Evolutionary conservation across 2,329 filamentous ascomycete genomes (phyloP), one percentile per base, ranked within the genome.

Genomic region (Xylaria digitata): DNA sequence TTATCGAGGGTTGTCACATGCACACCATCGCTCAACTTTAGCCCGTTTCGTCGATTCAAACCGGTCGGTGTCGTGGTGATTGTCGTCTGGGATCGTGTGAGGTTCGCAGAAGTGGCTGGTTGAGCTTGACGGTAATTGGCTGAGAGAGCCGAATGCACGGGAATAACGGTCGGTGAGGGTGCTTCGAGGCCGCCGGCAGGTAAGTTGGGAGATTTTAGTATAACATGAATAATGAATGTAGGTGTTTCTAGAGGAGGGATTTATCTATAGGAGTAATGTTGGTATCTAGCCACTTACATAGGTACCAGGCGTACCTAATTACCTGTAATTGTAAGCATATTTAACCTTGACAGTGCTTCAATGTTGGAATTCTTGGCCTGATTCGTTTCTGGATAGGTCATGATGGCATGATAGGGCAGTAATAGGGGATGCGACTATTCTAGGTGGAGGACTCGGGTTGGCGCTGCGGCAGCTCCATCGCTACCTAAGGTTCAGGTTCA

Each of bases 1-100:
- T 61, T 58, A 65, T 62, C 67, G 56, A 61, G 48, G 30, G 63
- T 45, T 34, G 68, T 73, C 73, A 73, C 71, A 75, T 75, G 71
- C 69, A 69, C 71, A 62, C 62, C 66, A 64, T 32, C 34, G n/a
- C 57, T 53, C 65, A 62, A 66, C 67, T 61, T 62, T 68, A 68
- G 67, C 68, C 65, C 58, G 48, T 61, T 68, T 67, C 59, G 66
- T 70, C 60, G 53, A 61, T n/a, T 62, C 56, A 54, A 59, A 34
- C 48, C 55, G 58, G 40, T 45, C 46, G 50, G 57, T 49, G 32
- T 48, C 34, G 67, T 52, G 34, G 60, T 21, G 19, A 54, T 37
- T 46, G 59, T 63, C 9, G 58, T 48, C 49, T 46, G 19, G 60
- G 34, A n/a, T 58, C 46, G 62, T 55, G 21, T 30, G 34, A 61